Evolutionary conservation across 768 basidiomycete genomes (phyloP).

Genomic region (Serendipita sp.): DNA sequence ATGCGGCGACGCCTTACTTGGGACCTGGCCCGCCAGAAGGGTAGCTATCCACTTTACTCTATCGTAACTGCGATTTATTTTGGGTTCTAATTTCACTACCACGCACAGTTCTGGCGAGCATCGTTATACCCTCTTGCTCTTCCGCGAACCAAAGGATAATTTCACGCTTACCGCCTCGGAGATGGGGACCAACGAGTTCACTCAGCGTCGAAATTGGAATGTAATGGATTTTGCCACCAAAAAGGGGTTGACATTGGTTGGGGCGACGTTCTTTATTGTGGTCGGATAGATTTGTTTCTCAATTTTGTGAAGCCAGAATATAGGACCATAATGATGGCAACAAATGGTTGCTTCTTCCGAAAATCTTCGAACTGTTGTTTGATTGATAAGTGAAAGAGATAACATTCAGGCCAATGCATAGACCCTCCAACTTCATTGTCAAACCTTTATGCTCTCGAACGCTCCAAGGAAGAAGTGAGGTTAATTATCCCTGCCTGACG

Average conservation of each 20-base stretch:
- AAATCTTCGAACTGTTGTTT: no score
- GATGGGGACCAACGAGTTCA: slow-evolving; percentile 29
- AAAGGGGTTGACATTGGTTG: slow-evolving; percentile 39
- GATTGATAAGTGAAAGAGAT: no score
- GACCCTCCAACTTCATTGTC: no score
- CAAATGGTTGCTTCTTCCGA: no score
- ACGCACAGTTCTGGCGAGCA: background rate
- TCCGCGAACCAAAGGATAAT: slow-evolving; percentile 33
- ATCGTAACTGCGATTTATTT: slow-evolving; percentile 7
- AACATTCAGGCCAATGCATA: no score
- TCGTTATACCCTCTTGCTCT: slow-evolving; percentile 36
- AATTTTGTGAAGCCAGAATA: no score
- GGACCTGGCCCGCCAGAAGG: slow-evolving; percentile 39
- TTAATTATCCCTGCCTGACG: no score
- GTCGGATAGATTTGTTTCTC: background rate
- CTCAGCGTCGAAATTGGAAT: slow-evolving; percentile 39
- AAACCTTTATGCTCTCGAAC: no score
- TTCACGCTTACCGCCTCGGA: slow-evolving; percentile 29
- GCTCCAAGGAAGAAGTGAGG: no score
- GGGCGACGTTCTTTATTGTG: slow-evolving; percentile 39
- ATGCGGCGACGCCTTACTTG: slow-evolving; percentile 30
- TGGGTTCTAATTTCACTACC: background rate
- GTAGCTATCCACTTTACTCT: slow-evolving; percentile 19
- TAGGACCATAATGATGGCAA: no score
- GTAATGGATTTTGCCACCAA: slow-evolving; percentile 33